Percentiles rank a stretch among this genome's conserved stretches.
Conservation (phyloP, 2,329 filamentous ascomycete genomes). For the Chrysoporthe austroafricana region DNA sequence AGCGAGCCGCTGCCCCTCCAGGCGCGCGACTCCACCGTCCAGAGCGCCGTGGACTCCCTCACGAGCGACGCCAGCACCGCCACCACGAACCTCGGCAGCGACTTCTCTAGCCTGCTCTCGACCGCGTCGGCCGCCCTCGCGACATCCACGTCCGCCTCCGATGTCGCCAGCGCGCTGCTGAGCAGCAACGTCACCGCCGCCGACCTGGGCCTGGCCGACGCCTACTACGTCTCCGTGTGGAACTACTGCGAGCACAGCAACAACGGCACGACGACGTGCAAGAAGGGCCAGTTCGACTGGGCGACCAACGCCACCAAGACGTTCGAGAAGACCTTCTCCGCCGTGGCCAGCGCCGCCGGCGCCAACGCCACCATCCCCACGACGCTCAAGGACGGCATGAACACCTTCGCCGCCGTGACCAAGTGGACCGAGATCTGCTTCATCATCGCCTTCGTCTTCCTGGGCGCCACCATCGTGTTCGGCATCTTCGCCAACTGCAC, state of each 20-base stretch:
- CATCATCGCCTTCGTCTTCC: conserved; percentile 71
- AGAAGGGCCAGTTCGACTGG: conserved; percentile 73
- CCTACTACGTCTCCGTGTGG: conserved; percentile 84
- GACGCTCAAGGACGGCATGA: conserved; percentile 68
- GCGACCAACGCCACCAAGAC: conserved; percentile 72
- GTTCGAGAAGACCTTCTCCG: conserved; percentile 58
- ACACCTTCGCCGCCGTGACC: conserved; percentile 72
- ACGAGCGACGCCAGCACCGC: conserved; percentile 12
- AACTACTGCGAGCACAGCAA: conserved; percentile 75
- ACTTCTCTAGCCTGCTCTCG: conserved; percentile 7
- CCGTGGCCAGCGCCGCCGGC: conserved; percentile 52
- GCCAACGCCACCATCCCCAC: conserved; percentile 68
- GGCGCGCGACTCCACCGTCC: conserved; percentile 32
- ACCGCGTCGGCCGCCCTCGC: conserved; percentile 19
- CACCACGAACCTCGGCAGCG: conserved; percentile 11
- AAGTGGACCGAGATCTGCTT: conserved; percentile 87
- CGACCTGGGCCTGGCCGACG: conserved; percentile 68
- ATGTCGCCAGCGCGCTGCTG: not conserved
- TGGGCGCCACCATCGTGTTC: conserved; percentile 72
- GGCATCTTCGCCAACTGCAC: conserved; percentile 85
- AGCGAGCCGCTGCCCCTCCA: conserved; percentile 24
- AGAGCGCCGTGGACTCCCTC: conserved; percentile 1
- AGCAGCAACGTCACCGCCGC: conserved; percentile 58
- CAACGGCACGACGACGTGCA: conserved; percentile 67
- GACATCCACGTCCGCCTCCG: conserved; percentile 11